Base-by-base conservation (phyloP, 371 early-diverging fungal species). In the Actinomucor elegans region DNA sequence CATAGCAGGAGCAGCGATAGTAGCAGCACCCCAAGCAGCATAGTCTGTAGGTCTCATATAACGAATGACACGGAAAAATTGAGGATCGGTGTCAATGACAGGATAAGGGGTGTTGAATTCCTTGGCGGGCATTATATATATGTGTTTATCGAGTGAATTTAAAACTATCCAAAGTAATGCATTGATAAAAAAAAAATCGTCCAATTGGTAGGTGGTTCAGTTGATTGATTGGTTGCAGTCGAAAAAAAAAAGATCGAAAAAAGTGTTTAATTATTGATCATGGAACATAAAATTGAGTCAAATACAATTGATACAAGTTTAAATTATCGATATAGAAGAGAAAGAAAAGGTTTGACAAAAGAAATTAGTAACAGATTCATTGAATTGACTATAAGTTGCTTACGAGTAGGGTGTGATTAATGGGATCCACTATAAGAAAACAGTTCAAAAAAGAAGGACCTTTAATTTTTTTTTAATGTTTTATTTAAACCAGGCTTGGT, bases 31-130 rank as follows among this genome's bases (percentile, higher is more conserved):
- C 79, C 83, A 80, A 37, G 83, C 67, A 47, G 73, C 84, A 54
- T 87, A 88, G 75, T 97, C 98, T 15, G 83, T 71, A 41, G 86
- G 65, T 51, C 98, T 85, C 71, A 96, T 88, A 79, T 94, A 96
- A 48, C 92, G 79, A 48, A 94, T 83, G 4, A 97, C 93, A 52
- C 93, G 86, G 62, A 63, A 66, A 60, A 96, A 87, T 61, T 92
- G 90, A 35, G 89, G 89, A 64, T 88, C 89, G 50, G 79, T 75
- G 71, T 88, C 89, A 65, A 88, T 88, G 53, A 83, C 77, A 33
- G 81, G 83, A 66, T 77, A 83, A 35, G 77, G 75, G 23, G 78
- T 74, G 58, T 77, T 67, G 61, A 80, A 61, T 56, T 77, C 63
- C 61, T 74, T 69, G 24, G 71, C 65, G 32, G 79, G 75, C 79